Evolutionary conservation across 495 filamentous ascomycete genomes (phyloP), one percentile per base, ranked within the genome.

Genomic region (Cairneyella variabilis): DNA sequence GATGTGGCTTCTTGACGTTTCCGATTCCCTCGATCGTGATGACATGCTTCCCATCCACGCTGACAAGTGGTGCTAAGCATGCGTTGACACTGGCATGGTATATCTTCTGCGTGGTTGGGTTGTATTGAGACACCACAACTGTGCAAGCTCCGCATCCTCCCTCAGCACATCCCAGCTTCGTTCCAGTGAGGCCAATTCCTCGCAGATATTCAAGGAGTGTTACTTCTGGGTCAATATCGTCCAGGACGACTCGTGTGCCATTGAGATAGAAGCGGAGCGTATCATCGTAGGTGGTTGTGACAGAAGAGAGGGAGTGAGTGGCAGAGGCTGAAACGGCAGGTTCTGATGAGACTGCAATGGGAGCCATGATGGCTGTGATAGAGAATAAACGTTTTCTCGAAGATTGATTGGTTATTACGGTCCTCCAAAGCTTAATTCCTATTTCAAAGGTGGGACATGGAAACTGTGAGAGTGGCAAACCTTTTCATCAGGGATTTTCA

Each of bases 21-120:
- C 93, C 93, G 67, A 98, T 96, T n/a, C 93, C 93, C 69, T 98
- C 93, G 11, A 98, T 83, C 7, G 93, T 98, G 60, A 98, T 91
- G 56, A 98, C 91, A 78, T 98, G 93, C 69, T 98, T 98, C 21
- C 93, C 93, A 70, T 97, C 93, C 12, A 98, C 80, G 55, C 90
- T 92, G 26, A 91, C 84, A 46, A 98, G 75, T 0, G 93, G 93
- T 12, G 92, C 92, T 27, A 98, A 77, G 65, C 93, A 98, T 37
- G 93, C 93, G 65, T 97, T 97, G 48, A 96, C 87, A 47, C 60
- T 63, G 8, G 60, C 60, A 54, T 97, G 90, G 62, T 96, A 95
- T 52, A 97, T 84, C 61, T 85, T 78, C 64, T 84, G 87, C 39
- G 90, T 95, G 7, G 92, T 97, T 14, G 89, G 89, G 67, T 96